Base-by-base conservation (phyloP, 768 basidiomycete species). In the Podaxis pistillaris region DNA sequence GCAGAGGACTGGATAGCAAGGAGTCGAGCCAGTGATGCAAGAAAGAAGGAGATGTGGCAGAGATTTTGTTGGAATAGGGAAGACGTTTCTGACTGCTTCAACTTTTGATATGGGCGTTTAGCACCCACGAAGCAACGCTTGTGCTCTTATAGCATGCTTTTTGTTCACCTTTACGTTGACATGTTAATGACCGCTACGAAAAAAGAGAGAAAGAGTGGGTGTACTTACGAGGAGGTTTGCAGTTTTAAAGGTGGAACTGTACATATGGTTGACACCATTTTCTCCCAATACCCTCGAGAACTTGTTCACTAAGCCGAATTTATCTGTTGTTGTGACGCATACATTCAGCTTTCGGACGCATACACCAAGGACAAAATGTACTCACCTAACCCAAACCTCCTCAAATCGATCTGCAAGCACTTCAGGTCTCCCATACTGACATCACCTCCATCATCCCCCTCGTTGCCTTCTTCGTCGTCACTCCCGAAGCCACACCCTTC, bases 171-270 rank as follows among this genome's bases (percentile, higher is more conserved):
- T 52, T 13, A 37, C 19, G 30, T 38, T 47, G 41, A 47, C 46
- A 40, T 55, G 15, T 64, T 53, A 13, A 46, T 50, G 49, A 37
- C 44, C 40, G 49, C 2, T 8, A 33, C 33, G 33, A 51, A 19
- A 15, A 24, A 54, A 3, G 47, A 19, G 24, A 52, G 49, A 67
- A 60, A 13, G 30, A 47, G 28, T 8, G 22, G 6, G 41, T 11
- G 58, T 50, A 69, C 77, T 64, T 67, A 92, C 90, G 67, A 92
- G 76, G 36, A 93, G 73, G 73, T 93, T 93, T 60, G 91, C 91
- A 5, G 88, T 89, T 75, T 90, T 90, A 71, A 86, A 88, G n/a
- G 91, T 91, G 49, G 89, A 90, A 62, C 86, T 89, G 70, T 92
- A 93, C 84, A 93, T 88, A 70, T 91, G 89, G 74, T 91, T 90